Evolutionary conservation across 306 rosid species (phyloP), one percentile per base, ranked within the genome.

Genomic region (Psophocarpus tetragonolobus): DNA sequence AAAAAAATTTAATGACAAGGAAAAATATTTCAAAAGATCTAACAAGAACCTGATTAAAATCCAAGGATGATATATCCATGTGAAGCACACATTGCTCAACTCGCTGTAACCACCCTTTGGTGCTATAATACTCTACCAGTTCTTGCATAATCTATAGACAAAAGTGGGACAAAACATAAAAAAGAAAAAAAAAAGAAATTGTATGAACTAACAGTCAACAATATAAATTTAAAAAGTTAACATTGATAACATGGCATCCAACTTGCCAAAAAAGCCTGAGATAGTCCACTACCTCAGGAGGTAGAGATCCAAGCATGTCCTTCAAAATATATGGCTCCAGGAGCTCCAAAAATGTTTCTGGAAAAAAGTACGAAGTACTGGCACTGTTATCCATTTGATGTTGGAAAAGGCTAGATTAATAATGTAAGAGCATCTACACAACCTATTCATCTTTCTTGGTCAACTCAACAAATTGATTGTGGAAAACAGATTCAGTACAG

Each of bases 81-180:
- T 95, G 99, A 85, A 95, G 99, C 60, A 95, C 99, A 45, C 97
- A 92, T 82, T 95, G 97, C 82, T 95, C 99, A 75, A 95, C 96
- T 58, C 96, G 84, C 83, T 89, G 97, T 76, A 92, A 79, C 99
- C 99, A 95, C 70, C 97, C 97, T 81, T 83, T 95, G 65, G 57
- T 68, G 84, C 99, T 92, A 71, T 92, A 95, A 81, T 95, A 92
- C 88, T 95, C 97, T 38, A 95, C 99, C 74, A 95, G 89, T 66
- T 90, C 97, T 92, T 95, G 99, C 99, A 95, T 95, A 77, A 95
- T 92, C 99, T 95, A 78, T 95, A 78, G 23, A 76, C 54, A 78
- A 75, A 77, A 65, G 62, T 26, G 48, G 14, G 30, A 35, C 30
- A 20, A 62, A 86, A 29, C 42, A 57, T 18, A 33, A 53, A 33